A percentile compares a stretch with the other conserved stretches of the same genome.
Conservation (phyloP, 345 rosid genomes). For the Gynandropsis gynandra region DNA sequence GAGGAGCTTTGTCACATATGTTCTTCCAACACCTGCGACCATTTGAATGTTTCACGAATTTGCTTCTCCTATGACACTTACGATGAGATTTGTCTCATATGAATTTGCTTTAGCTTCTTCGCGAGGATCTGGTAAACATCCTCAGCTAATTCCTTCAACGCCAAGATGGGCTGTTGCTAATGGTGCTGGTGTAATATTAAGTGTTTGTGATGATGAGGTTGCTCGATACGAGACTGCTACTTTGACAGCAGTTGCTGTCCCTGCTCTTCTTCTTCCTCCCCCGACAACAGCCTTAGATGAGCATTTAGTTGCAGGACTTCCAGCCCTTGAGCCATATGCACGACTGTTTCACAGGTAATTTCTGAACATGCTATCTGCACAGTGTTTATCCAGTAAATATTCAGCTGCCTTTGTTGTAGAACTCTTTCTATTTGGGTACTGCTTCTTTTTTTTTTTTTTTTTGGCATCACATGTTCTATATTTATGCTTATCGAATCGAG, state of each 20-base stretch:
- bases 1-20: background rate
- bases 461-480: too few species aligned
- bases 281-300: constrained; percentile 93
- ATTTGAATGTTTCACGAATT: constrained; percentile 7
- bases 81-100: constrained; percentile 15
- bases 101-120: constrained; percentile 65
- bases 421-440: background rate
- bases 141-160: constrained; percentile 85
- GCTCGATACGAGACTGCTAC: constrained; percentile 93
- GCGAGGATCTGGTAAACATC: constrained; percentile 96
- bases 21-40: constrained; percentile 9
- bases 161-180: constrained; percentile 99
- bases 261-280: constrained; percentile 96
- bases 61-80: constrained; percentile 9
- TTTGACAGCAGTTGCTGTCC: constrained; percentile 91
- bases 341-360: constrained; percentile 83
- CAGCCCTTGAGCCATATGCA: constrained; percentile 97
- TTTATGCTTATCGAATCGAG: too few species aligned
- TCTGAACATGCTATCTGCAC: constrained; percentile 11
- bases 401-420: background rate
- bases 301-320: constrained; percentile 95
- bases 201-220: constrained; percentile 97
- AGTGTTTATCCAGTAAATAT: background rate
- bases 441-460: constrained; percentile 1
- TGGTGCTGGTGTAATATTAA: constrained; percentile 95